phyloP scores from a whole-genome alignment of 768 basidiomycete genomes.

The Leccinellum rugosiceps region DNA sequence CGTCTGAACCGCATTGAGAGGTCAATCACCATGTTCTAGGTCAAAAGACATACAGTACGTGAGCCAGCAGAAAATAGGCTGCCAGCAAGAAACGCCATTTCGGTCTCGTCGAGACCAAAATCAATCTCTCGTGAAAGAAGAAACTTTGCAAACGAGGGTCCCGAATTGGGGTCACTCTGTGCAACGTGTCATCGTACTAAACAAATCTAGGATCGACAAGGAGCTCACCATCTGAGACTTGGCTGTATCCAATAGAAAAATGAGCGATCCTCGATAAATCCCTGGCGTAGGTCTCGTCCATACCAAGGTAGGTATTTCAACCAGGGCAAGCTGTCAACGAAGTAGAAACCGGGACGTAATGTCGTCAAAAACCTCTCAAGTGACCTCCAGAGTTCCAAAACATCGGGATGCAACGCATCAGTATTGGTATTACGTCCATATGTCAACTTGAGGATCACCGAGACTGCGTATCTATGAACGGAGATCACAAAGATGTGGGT shows the following conservation, averaged over 20 bases:
- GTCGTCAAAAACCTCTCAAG: constrained; percentile 18
- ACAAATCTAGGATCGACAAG: too few species aligned
- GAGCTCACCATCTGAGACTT: constrained; percentile 38
- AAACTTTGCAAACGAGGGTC: constrained; percentile 50
- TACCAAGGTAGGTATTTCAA: constrained; percentile 54
- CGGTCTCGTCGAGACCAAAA: constrained; percentile 46
- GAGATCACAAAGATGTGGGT: constrained; percentile 5
- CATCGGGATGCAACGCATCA: constrained; percentile 12
- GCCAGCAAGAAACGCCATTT: constrained; percentile 56
- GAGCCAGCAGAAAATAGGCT: constrained; percentile 56
- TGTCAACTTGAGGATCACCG: constrained; percentile 13
- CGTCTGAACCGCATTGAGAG: constrained; percentile 24
- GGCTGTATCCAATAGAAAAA: constrained; percentile 46
- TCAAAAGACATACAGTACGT: constrained; percentile 37
- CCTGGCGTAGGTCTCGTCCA: constrained; percentile 47
- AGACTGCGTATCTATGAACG: constrained; percentile 10
- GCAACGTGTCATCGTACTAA: neutral
- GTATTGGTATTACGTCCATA: constrained; percentile 18
- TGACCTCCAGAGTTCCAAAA: constrained; percentile 18
- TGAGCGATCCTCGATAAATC: constrained; percentile 46
- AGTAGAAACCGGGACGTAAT: constrained; percentile 29
- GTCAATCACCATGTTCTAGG: too few species aligned
- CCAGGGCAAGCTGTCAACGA: constrained; percentile 33
- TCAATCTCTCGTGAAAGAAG: constrained; percentile 47
- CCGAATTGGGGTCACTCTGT: constrained; percentile 15